Conservation (phyloP, 352 stramenopile species). For the Phytophthora syringae region DNA sequence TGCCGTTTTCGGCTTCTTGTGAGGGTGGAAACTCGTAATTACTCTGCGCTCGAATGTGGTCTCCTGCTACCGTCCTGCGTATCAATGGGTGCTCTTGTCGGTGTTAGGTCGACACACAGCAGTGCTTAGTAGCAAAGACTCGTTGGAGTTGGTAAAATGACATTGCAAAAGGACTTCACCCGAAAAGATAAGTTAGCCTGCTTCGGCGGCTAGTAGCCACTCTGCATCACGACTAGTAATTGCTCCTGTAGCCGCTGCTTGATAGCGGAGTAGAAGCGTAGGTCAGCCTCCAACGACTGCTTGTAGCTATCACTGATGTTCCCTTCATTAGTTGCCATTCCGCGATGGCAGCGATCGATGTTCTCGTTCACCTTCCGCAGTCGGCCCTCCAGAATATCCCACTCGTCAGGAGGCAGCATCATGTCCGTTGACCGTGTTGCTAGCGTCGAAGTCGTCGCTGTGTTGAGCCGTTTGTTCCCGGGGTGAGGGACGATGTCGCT, state of each 20-base stretch:
- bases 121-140: too few species aligned
- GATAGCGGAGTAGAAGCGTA: slow-evolving; percentile 77
- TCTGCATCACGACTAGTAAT: slow-evolving; percentile 74
- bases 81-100: too few species aligned
- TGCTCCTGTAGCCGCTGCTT: slow-evolving; percentile 80
- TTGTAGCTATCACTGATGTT: slow-evolving; percentile 64
- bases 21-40: too few species aligned
- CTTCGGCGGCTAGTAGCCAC: slow-evolving; percentile 47
- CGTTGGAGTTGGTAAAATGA: too few species aligned
- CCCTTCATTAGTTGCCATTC: slow-evolving; percentile 48
- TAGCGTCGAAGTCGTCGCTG: slow-evolving; percentile 53
- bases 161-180: slow-evolving; percentile 1
- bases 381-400: slow-evolving; percentile 66
- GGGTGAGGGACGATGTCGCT: slow-evolving; percentile 56
- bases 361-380: slow-evolving; percentile 76
- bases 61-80: too few species aligned
- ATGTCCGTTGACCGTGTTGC: slow-evolving; percentile 43
- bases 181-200: slow-evolving; percentile 33
- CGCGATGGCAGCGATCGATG: slow-evolving; percentile 67
- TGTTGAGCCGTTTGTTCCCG: slow-evolving; percentile 56
- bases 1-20: too few species aligned
- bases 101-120: too few species aligned
- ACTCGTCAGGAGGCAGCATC: slow-evolving; percentile 66
- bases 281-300: slow-evolving; percentile 62
- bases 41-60: too few species aligned